These are phyloP conservation scores for Olyra latifolia DNA, from an alignment of 176 grass and related monocot species.

Conservation along the genomic window DNA sequence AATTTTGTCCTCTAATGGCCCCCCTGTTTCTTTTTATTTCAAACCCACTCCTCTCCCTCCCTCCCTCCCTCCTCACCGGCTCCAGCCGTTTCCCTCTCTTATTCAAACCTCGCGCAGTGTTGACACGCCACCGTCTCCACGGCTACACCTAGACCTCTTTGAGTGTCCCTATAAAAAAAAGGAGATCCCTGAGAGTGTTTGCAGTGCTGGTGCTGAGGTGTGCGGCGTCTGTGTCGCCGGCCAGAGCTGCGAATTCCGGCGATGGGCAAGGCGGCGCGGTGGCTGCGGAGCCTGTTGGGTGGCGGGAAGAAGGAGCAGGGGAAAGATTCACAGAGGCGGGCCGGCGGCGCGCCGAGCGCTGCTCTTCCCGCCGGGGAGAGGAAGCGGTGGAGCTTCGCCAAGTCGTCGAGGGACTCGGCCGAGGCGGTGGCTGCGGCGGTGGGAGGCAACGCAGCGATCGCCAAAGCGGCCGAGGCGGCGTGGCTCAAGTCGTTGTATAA, in stretches of 20 bases:
- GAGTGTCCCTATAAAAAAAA: too few relatives aligned
- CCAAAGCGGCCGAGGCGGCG: constrained; percentile 46
- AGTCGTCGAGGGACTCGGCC: constrained; percentile 51
- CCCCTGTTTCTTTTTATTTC: constrained; percentile 39
- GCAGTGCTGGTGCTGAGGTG: too few relatives aligned
- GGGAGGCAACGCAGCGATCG: constrained; percentile 32
- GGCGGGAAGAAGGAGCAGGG: constrained; percentile 62
- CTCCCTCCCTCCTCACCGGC: too few relatives aligned
- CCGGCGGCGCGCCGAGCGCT: background rate
- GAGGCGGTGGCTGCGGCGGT: background rate
- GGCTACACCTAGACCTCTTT: too few relatives aligned
- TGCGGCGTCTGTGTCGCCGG: background rate
- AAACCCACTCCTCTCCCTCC: constrained; percentile 13
- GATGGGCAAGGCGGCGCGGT: constrained; percentile 84
- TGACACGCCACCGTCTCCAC: background rate
- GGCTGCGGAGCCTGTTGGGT: constrained; percentile 64
- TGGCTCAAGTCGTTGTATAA: constrained; percentile 77
- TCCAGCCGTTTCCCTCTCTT: constrained; percentile 53
- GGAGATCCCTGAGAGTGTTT: too few relatives aligned
- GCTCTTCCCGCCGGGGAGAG: constrained; percentile 35
- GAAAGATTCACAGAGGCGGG: constrained; percentile 38
- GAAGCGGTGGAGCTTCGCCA: constrained; percentile 86
- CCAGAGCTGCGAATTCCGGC: constrained; percentile 1
- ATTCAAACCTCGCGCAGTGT: constrained; percentile 38
- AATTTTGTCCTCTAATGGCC: constrained; percentile 30